Percentiles rank a stretch among this genome's conserved stretches.
Evolutionary conservation across 768 basidiomycete species (phyloP).

Genomic region (Lepiota brunneoincarnata): DNA sequence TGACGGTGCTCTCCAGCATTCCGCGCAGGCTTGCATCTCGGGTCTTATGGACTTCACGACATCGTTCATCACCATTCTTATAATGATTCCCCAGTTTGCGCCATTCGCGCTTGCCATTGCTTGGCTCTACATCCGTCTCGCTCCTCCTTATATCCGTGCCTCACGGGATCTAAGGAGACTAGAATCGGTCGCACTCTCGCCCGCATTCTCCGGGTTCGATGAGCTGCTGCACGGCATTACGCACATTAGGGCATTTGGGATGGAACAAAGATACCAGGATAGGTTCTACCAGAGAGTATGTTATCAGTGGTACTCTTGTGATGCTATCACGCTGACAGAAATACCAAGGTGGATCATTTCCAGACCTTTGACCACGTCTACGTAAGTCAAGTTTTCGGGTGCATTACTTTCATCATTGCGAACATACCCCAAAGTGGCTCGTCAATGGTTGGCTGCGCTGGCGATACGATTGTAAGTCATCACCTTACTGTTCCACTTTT

Average conservation of each 20-base stretch:
- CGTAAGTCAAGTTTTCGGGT: conserved; percentile 35
- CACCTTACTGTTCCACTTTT: background rate
- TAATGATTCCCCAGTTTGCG: conserved; percentile 60
- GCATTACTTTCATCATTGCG: background rate
- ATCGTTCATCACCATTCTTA: conserved; percentile 63
- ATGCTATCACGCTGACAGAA: background rate
- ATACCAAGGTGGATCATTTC: conserved; percentile 52
- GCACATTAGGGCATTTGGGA: conserved; percentile 70
- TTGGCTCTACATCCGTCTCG: conserved; percentile 63
- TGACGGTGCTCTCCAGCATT: conserved; percentile 59
- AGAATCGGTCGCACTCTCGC: conserved; percentile 66
- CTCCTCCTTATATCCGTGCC: conserved; percentile 57
- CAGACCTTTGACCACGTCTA: conserved; percentile 73
- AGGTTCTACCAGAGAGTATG: conserved; percentile 54
- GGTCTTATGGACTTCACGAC: conserved; percentile 60
- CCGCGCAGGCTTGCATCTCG: conserved; percentile 50
- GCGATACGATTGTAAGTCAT: conserved; percentile 65
- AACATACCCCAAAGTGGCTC: conserved; percentile 47
- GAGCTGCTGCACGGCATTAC: conserved; percentile 65
- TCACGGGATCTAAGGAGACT: conserved; percentile 67
- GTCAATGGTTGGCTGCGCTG: conserved; percentile 68
- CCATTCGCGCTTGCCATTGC: conserved; percentile 68
- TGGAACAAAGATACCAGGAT: conserved; percentile 67
- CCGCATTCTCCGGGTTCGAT: conserved; percentile 72
- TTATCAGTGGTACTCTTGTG: background rate